phyloP scores from a whole-genome alignment of 768 basidiomycete species.

The Gloeophyllum trabeum region DNA sequence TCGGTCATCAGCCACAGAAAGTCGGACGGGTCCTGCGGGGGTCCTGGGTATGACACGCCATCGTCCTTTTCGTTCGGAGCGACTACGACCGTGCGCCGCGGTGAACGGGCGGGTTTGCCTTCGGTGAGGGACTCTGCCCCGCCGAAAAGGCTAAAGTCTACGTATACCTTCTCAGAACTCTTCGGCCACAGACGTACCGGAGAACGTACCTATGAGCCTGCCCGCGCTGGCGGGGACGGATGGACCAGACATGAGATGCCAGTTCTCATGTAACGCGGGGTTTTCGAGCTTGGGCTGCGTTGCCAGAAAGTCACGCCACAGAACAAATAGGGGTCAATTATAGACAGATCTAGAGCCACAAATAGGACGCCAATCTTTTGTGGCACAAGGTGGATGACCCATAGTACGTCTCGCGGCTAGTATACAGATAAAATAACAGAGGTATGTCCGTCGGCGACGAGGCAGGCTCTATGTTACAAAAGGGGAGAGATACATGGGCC shows the following conservation, averaged over 20 bases:
- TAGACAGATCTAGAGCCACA: neutral
- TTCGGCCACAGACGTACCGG: neutral
- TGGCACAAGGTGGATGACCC: no score
- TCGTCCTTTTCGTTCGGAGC: constrained; percentile 27
- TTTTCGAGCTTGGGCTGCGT: neutral
- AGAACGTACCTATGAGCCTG: neutral
- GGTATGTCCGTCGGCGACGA: no score
- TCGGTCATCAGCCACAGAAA: constrained; percentile 98
- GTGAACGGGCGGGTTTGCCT: constrained; percentile 31
- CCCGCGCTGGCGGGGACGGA: neutral
- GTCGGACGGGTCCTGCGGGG: constrained; percentile 70
- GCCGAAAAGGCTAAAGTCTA: constrained; percentile 74
- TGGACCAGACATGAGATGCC: no score
- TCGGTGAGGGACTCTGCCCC: constrained; percentile 71
- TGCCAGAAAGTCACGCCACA: neutral
- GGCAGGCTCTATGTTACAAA: no score
- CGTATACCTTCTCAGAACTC: neutral
- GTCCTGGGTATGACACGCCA: constrained; percentile 30
- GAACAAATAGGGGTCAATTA: neutral
- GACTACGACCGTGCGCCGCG: constrained; percentile 36
- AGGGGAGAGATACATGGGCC: no score
- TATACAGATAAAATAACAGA: no score
- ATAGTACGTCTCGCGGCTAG: no score
- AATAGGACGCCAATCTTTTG: no score
- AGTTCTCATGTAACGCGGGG: neutral